Evolutionary conservation across 495 filamentous ascomycete genomes (phyloP).

Genomic region (Penicillium canariense): DNA sequence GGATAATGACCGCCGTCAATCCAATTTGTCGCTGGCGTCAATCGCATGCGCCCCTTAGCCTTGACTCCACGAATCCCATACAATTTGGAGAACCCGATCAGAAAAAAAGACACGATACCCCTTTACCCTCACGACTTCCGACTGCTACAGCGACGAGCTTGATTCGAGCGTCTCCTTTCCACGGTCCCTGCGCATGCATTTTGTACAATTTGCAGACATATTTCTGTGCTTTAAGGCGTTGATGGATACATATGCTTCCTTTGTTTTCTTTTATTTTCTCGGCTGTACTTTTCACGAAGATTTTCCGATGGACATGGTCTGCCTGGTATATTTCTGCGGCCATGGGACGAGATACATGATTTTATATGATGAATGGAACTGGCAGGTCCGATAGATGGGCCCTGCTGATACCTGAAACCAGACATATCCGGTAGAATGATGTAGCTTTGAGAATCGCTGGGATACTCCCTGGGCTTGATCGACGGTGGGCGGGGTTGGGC

Average conservation of each 20-base stretch:
- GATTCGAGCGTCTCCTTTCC: not conserved
- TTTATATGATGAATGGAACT: slow-evolving; percentile 1
- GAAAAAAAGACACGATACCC: slow-evolving; percentile 15
- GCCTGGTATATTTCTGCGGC: not conserved
- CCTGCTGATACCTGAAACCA: not conserved
- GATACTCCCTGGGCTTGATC: no score
- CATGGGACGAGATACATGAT: slow-evolving; percentile 10
- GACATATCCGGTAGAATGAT: no score
- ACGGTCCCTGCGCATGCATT: not conserved
- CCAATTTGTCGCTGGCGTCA: not conserved
- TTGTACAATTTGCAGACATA: not conserved
- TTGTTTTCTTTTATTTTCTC: not conserved
- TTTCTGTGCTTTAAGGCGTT: not conserved
- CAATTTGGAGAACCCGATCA: not conserved
- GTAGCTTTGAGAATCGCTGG: no score
- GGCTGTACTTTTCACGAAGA: slow-evolving; percentile 6
- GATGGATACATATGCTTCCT: not conserved
- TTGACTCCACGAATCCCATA: not conserved
- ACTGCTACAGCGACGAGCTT: slow-evolving; percentile 4
- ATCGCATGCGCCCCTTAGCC: not conserved
- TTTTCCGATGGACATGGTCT: slow-evolving; percentile 8
- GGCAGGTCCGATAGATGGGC: not conserved
- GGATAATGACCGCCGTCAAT: slow-evolving; percentile 3
- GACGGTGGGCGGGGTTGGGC: no score
- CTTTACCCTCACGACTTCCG: not conserved